These are phyloP conservation scores for Davidsoniella australis DNA, from an alignment of 2,329 filamentous ascomycete species.

Conservation along the genomic window DNA sequence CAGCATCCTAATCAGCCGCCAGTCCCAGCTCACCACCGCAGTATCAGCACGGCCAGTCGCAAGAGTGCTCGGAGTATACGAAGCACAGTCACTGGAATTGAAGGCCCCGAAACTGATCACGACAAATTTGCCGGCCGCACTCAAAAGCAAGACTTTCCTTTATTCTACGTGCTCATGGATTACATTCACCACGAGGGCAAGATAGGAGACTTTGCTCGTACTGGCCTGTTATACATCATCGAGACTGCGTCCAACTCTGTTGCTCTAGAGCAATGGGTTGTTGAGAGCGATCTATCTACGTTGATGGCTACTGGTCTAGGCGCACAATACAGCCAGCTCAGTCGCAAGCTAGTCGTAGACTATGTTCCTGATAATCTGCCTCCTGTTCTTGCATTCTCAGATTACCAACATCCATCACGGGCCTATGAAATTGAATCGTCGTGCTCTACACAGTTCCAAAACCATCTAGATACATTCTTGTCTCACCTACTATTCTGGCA, in stretches of 20 bases:
- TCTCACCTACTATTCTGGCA: constrained; percentile 97
- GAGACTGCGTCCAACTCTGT: constrained; percentile 76
- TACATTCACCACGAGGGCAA: constrained; percentile 93
- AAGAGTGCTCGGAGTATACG: constrained; percentile 5
- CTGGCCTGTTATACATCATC: constrained; percentile 86
- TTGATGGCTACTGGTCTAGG: constrained; percentile 93
- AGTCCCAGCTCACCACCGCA: constrained; percentile 13
- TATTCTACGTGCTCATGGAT: constrained; percentile 91
- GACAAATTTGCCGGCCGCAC: constrained; percentile 71
- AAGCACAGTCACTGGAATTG: neutral
- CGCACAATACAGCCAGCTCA: constrained; percentile 49
- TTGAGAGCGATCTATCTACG: constrained; percentile 89
- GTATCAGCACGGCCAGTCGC: constrained; percentile 7
- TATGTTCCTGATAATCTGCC: constrained; percentile 60
- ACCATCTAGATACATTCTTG: constrained; percentile 83
- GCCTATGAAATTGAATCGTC: constrained; percentile 58
- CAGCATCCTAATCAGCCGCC: constrained; percentile 8
- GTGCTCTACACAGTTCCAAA: constrained; percentile 57
- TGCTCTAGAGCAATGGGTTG: constrained; percentile 83
- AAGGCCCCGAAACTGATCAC: constrained; percentile 36
- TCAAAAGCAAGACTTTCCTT: constrained; percentile 79
- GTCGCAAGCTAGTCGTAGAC: constrained; percentile 66
- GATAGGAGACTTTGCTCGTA: constrained; percentile 88
- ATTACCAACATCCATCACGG: constrained; percentile 60
- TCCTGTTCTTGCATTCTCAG: constrained; percentile 72